Percentiles rank a stretch among this genome's conserved stretches.
phyloP scores from a whole-genome alignment of 2,329 filamentous ascomycete species.

The Aspergillus calidoustus region DNA sequence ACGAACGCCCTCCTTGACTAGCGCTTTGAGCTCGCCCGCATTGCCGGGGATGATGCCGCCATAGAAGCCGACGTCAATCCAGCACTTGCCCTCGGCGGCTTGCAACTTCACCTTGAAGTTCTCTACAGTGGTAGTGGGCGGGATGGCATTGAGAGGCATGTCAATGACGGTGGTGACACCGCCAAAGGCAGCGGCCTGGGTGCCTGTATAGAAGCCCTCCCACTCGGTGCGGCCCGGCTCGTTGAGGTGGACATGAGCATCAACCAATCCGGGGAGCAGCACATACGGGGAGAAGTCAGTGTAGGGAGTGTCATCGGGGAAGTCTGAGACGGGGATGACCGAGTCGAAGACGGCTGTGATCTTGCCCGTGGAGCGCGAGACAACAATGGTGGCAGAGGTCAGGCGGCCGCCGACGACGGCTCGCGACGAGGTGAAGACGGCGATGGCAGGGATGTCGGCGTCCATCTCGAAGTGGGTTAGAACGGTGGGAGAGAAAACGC shows the following conservation, averaged over 20 bases:
- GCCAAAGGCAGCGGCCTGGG: constrained; percentile 88
- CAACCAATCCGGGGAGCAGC: constrained; percentile 87
- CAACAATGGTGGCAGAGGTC: constrained; percentile 79
- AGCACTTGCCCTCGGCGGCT: constrained; percentile 85
- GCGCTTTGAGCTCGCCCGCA: constrained; percentile 72
- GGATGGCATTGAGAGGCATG: constrained; percentile 97
- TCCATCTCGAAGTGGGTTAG: constrained; percentile 21
- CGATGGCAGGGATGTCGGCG: constrained; percentile 55
- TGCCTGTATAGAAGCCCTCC: constrained; percentile 97
- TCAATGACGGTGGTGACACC: constrained; percentile 96
- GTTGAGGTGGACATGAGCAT: constrained; percentile 96
- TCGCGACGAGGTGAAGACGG: constrained; percentile 81
- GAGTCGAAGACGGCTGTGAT: constrained; percentile 76
- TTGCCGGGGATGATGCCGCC: constrained; percentile 94
- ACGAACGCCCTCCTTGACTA: constrained; percentile 84
- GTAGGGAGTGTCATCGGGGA: constrained; percentile 74
- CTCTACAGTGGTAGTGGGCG: constrained; percentile 86
- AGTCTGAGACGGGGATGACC: constrained; percentile 74
- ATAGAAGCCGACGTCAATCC: constrained; percentile 99
- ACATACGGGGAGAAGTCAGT: constrained; percentile 83
- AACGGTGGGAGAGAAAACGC: constrained; percentile 10
- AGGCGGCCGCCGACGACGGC: constrained; percentile 78
- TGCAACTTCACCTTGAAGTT: constrained; percentile 83
- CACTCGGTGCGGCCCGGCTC: constrained; percentile 96
- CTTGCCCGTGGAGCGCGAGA: constrained; percentile 80